Base-by-base conservation (phyloP, 345 rosid species). In the Hibiscus trionum region DNA sequence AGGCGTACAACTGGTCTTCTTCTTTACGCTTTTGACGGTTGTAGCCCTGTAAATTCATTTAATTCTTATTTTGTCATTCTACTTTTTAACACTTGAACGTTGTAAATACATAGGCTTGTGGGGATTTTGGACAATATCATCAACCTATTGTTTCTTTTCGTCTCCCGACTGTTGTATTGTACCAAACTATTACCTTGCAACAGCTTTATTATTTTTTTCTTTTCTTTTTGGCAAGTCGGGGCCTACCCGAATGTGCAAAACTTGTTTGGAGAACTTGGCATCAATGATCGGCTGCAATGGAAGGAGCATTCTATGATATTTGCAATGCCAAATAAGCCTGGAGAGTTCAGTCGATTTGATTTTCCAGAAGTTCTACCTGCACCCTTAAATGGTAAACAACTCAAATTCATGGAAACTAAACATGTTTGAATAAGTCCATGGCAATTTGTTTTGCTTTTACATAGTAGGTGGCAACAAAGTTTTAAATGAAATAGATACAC, bases 231-330 rank as follows among this genome's bases (percentile, higher is more conserved):
- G 81, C 70, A 72, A 94, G 97, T 94, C 57, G 95, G 97, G 72
- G 97, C 98, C 12, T 94, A 94, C 80, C 98, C 96, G 66, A 94
- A 91, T 84, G 70, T 94, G 57, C 97, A 94, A 82, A 91, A 88
- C 82, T 80, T 94, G 75, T 91, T 94, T 73, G 93, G 95, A 63
- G 97, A 94, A 84, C 97, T 94, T 74, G 96, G 93, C 61, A 91
- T 94, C 61, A 79, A 86, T 59, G 97, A 94, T 72, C 86, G 95
- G 76, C 79, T 94, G 83, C 96, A 94, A 75, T 91, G 97, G 98
- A 91, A 94, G 80, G 97, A 94, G 76, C 98, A 94, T 72, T 94
- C 96, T 68, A 94, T 94, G 98, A 94, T 94, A 64, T 94, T 94
- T 75, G 97, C 98, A 33, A 91, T 94, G 95, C 97, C 97, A 77